Conservation (phyloP, 192 early-diverging fungal genomes). For the Coemansia umbellata region DNA sequence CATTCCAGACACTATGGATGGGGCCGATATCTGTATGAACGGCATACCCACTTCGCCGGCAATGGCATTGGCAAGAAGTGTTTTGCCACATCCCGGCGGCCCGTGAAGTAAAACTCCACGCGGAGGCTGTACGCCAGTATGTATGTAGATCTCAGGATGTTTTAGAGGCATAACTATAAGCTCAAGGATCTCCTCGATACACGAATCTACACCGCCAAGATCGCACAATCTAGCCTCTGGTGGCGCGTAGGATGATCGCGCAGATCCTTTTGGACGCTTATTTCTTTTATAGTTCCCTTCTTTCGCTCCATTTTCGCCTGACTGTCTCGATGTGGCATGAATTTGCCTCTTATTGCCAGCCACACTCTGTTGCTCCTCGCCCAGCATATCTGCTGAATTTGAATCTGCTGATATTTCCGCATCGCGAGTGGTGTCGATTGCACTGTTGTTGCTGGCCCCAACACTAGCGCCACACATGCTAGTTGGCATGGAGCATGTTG, state of each 20-base stretch:
- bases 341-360: not conserved
- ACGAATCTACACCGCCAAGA: slow-evolving; percentile 89
- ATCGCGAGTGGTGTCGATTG: not conserved
- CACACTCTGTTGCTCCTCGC: not conserved
- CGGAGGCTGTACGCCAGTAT: slow-evolving; percentile 92
- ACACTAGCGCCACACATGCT: not conserved
- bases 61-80: slow-evolving; percentile 92
- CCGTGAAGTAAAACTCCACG: slow-evolving; percentile 93
- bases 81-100: slow-evolving; percentile 97
- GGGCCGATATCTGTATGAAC: slow-evolving; percentile 90
- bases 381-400: not conserved
- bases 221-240: slow-evolving; percentile 66
- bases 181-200: slow-evolving; percentile 86
- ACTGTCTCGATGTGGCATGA: not conserved
- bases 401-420: not conserved
- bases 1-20: slow-evolving; percentile 94
- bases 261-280: slow-evolving; percentile 11
- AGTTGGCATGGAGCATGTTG: not conserved
- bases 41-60: slow-evolving; percentile 90
- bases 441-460: not conserved
- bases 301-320: not conserved
- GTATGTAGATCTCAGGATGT: slow-evolving; percentile 88
- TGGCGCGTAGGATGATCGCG: slow-evolving; percentile 12
- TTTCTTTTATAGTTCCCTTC: slow-evolving; percentile 16
- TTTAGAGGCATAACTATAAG: slow-evolving; percentile 90